These are phyloP conservation scores for Aureobasidium sp. DNA, from an alignment of 2,329 filamentous ascomycete genomes.

Conservation along the genomic window DNA sequence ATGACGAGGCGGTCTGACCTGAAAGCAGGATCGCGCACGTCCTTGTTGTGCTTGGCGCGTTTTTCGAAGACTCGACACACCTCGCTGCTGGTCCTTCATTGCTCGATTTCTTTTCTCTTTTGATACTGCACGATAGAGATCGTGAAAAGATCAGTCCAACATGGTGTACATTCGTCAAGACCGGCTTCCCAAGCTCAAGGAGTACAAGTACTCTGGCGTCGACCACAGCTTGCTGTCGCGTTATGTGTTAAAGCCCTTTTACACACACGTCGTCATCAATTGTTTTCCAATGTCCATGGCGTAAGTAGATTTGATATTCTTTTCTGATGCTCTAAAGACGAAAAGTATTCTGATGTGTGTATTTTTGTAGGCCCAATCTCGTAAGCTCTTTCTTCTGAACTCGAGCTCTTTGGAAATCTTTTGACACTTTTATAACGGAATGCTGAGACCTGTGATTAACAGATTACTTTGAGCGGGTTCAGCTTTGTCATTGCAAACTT, in stretches of 20 bases:
- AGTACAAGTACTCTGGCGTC: slow-evolving; percentile 86
- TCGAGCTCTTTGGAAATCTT: neutral
- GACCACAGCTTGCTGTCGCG: slow-evolving; percentile 85
- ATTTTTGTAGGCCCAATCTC: slow-evolving; percentile 11
- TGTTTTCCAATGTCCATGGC: slow-evolving; percentile 96
- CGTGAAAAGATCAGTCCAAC: slow-evolving; percentile 20
- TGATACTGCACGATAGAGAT: neutral
- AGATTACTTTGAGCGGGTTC: slow-evolving; percentile 87
- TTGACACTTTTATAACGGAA: neutral
- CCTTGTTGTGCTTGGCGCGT: slow-evolving; percentile 6
- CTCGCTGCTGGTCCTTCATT: neutral
- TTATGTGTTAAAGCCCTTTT: slow-evolving; percentile 96
- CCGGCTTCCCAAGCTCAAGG: slow-evolving; percentile 76
- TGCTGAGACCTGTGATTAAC: slow-evolving; percentile 16
- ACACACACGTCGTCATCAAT: slow-evolving; percentile 88
- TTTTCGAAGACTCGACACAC: neutral
- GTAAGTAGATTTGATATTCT: slow-evolving; percentile 34
- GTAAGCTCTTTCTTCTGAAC: slow-evolving; percentile 8
- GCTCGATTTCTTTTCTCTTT: neutral
- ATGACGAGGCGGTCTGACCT: slow-evolving; percentile 3
- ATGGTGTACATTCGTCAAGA: slow-evolving; percentile 97
- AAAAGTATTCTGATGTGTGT: neutral
- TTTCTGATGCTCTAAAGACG: neutral
- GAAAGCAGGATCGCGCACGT: slow-evolving; percentile 8
- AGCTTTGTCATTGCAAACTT: slow-evolving; percentile 84